These are phyloP conservation scores for Oryza meridionalis DNA, from an alignment of 176 grass and related monocot genomes.

Conservation along the genomic window DNA sequence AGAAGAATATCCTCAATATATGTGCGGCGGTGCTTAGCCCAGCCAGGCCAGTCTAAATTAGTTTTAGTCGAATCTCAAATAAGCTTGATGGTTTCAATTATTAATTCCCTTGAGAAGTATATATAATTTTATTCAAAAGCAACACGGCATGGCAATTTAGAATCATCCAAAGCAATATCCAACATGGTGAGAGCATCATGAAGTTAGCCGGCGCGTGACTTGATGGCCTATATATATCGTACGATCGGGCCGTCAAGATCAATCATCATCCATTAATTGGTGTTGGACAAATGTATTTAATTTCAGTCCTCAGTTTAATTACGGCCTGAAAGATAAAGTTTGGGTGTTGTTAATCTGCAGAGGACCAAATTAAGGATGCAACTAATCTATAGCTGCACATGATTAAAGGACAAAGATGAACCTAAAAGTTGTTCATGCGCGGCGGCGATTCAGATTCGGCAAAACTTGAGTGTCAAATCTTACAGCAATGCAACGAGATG, in stretches of 20 bases:
- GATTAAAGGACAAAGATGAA: background rate
- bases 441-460: background rate
- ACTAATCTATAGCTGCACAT: background rate
- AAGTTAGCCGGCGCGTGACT: background rate
- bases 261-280: slow-evolving; percentile 25
- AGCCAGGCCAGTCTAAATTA: too few relatives aligned
- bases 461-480: background rate
- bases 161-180: background rate
- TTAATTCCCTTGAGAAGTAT: background rate
- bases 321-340: background rate
- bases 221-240: too few relatives aligned
- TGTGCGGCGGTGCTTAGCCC: background rate
- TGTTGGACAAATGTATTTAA: background rate
- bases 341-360: too few relatives aligned
- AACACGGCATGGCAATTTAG: background rate
- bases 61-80: background rate
- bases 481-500: too few relatives aligned
- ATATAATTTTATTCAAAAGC: background rate
- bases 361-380: too few relatives aligned
- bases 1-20: background rate
- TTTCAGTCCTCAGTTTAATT: background rate
- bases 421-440: slow-evolving; percentile 3
- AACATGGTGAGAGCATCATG: slow-evolving; percentile 13
- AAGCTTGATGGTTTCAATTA: background rate
- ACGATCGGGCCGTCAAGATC: slow-evolving; percentile 21